Evolutionary conservation across 108 stramenopile species (phyloP), one percentile per base, ranked within the genome.

Genomic region (Nitzschia sp.): DNA sequence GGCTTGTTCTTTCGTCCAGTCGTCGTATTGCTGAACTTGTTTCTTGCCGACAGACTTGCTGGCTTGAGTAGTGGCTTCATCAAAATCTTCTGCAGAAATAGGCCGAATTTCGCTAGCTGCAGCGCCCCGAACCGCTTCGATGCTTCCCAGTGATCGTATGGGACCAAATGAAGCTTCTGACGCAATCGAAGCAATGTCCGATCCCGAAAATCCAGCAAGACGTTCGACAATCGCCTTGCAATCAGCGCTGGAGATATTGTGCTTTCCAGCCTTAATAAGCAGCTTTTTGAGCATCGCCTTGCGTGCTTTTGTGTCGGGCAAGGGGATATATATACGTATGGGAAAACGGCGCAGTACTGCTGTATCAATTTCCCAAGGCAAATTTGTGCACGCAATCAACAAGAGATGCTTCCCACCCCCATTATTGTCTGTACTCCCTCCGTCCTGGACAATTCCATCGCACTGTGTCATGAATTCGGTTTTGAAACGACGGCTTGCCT

Each of bases 391-490:
- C 19, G 92, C 98, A 45, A 98, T 75, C 6, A 98, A 89, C 23
- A 98, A 81, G 25, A 97, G 85, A 16, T 73, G 66, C 53, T 77
- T 55, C 31, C 60, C 16, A 32, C 73, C 38, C 4, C 44, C 23
- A 54, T 68, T 34, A 4, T 56, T 32, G 34, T 48, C 38, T 13
- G 27, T 41, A 16, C 17, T 45, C 22, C 26, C 34, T 31, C 71
- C 34, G 26, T 38, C 25, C 19, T 61, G 46, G 15, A 61, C 54
- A 15, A 97, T 85, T 34, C 97, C 97, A 80, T 98, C 97, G 85
- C 96, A 89, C 76, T 97, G 95, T 0, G 93, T 88, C 89, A 97
- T 94, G 54, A 97, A 87, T 73, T 98, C 97, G 8, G 96, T 97
- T 64, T 98, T 98, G 58, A 98, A 93, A 26, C 96, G 72, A 25